Conservation (phyloP, 1,139 yeast species). For the Candida albicans region DNA sequence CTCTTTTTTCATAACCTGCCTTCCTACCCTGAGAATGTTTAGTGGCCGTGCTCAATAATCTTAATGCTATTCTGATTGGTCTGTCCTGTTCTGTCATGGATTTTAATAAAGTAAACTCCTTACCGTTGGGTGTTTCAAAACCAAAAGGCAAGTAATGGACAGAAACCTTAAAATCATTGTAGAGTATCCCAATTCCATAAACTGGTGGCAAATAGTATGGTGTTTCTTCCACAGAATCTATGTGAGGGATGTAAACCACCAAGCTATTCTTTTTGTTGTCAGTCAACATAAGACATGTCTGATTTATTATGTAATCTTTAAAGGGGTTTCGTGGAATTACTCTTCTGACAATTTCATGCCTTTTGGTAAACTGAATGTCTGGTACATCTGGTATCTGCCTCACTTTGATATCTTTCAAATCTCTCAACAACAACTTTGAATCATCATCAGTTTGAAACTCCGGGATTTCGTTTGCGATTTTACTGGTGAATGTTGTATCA, state of each 20-base stretch:
- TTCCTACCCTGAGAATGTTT: slow-evolving; percentile 84
- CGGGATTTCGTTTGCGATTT: slow-evolving; percentile 33
- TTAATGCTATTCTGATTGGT: slow-evolving; percentile 75
- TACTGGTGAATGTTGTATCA: slow-evolving; percentile 34
- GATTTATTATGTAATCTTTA: slow-evolving; percentile 80
- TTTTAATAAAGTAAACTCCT: slow-evolving; percentile 24
- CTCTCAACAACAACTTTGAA: slow-evolving; percentile 37
- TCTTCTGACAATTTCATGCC: slow-evolving; percentile 65
- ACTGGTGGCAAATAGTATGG: slow-evolving; percentile 91
- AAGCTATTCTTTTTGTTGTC: slow-evolving; percentile 32
- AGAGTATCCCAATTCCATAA: slow-evolving; percentile 74
- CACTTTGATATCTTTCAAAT: slow-evolving; percentile 58
- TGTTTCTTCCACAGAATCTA: slow-evolving; percentile 54
- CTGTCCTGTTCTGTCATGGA: slow-evolving; percentile 52
- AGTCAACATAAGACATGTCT: slow-evolving; percentile 64
- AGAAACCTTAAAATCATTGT: slow-evolving; percentile 53
- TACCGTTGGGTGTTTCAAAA: slow-evolving; percentile 11
- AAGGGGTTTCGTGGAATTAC: slow-evolving; percentile 88
- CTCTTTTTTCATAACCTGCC: slow-evolving; percentile 85
- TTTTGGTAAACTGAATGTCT: slow-evolving; percentile 33
- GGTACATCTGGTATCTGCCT: slow-evolving; percentile 42
- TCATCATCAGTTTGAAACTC: slow-evolving; percentile 35
- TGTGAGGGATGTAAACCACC: slow-evolving; percentile 77
- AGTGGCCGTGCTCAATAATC: slow-evolving; percentile 73
- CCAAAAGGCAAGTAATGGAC: slow-evolving; percentile 77